phyloP scores from a whole-genome alignment of 805 yeast species.

The Komagataella pseudopastoris region DNA sequence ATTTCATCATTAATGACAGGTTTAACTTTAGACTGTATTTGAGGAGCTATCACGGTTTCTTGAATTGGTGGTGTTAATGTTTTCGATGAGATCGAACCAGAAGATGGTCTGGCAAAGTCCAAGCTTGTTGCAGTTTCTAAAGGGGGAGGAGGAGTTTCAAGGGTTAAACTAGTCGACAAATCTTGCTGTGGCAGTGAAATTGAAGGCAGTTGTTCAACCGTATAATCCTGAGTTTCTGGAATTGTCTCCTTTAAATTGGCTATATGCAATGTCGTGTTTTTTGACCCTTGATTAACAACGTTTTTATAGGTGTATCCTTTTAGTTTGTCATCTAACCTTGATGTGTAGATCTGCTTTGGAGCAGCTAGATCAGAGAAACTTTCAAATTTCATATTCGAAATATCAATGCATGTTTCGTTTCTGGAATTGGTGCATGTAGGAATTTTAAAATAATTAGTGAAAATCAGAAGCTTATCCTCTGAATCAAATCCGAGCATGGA shows the following conservation, averaged over 20 bases:
- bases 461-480: slow-evolving; percentile 20
- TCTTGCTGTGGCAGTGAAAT: neutral
- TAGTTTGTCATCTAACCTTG: neutral
- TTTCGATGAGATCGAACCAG: neutral
- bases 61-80: neutral
- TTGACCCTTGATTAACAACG: neutral
- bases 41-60: neutral
- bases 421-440: neutral
- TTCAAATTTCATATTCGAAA: neutral
- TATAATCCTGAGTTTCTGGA: neutral
- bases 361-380: neutral
- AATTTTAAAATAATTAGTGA: neutral
- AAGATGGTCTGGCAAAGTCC: neutral
- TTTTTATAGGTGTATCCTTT: neutral
- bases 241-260: neutral
- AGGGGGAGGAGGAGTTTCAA: neutral
- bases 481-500: slow-evolving; percentile 55
- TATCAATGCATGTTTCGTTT: neutral
- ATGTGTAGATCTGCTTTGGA: neutral
- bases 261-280: neutral
- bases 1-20: neutral
- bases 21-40: neutral
- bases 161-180: too few relatives aligned
- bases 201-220: neutral
- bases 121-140: neutral